phyloP scores from a whole-genome alignment of 1,284 basidiomycete genomes.

The Apiotrichum veenhuisii region DNA sequence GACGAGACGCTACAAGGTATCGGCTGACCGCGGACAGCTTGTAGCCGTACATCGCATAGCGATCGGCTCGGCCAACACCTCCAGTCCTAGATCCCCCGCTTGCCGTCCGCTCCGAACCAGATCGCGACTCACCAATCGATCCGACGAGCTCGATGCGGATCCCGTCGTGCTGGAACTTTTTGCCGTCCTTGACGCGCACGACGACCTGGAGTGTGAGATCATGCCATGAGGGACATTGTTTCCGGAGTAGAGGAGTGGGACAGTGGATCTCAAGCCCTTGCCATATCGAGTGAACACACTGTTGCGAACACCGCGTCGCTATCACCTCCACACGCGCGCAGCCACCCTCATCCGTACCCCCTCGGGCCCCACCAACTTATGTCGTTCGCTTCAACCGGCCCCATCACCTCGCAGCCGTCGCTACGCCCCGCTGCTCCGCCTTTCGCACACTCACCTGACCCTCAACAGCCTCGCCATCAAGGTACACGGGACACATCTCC shows the following conservation, averaged over 20 bases:
- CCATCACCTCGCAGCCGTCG: not conserved
- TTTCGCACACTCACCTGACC: slow-evolving; percentile 66
- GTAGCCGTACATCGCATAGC: not conserved
- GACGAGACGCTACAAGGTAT: not conserved
- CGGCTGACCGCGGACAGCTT: not conserved
- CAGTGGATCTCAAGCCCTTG: no score
- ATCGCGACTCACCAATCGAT: slow-evolving; percentile 69
- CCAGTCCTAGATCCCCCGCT: no score
- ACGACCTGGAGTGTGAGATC: slow-evolving; percentile 58
- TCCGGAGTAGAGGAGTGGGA: no score
- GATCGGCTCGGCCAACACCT: not conserved
- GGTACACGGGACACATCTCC: slow-evolving; percentile 85
- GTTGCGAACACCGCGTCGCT: not conserved
- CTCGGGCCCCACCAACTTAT: no score
- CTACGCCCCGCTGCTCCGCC: not conserved
- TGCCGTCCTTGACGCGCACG: slow-evolving; percentile 87
- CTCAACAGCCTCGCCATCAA: slow-evolving; percentile 84
- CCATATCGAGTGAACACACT: no score
- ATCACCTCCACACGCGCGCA: no score
- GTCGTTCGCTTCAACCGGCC: not conserved
- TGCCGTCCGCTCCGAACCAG: not conserved
- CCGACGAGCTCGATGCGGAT: slow-evolving; percentile 98
- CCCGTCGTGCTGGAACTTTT: slow-evolving; percentile 91
- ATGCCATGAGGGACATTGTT: no score
- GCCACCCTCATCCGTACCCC: no score